Evolutionary conservation across 257 asterid genomes (phyloP).

Genomic region (Ballota nigra): DNA sequence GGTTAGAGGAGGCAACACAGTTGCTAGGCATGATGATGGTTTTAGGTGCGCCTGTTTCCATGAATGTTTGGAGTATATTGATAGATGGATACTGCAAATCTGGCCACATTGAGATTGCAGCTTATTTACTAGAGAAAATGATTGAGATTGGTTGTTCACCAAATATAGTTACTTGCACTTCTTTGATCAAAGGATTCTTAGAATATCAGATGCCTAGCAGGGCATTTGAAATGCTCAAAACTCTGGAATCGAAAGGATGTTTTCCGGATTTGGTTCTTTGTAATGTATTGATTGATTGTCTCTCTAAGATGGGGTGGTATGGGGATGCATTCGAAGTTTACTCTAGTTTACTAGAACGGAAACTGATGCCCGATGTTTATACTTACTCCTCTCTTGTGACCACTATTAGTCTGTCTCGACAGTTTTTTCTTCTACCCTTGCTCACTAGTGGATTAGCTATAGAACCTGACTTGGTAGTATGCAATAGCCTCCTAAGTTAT

Average conservation of each 20-base stretch:
- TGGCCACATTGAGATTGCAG: conserved; percentile 55
- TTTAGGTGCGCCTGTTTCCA: conserved; percentile 53
- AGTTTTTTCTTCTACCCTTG: conserved; percentile 57
- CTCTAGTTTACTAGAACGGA: conserved; percentile 48
- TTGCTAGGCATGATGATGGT: conserved; percentile 55
- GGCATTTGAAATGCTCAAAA: conserved; percentile 54
- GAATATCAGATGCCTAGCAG: conserved; percentile 43
- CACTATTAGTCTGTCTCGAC: conserved; percentile 50
- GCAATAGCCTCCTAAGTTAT: conserved; percentile 65
- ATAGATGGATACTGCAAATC: conserved; percentile 56
- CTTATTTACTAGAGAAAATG: conserved; percentile 55
- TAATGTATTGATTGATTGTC: conserved; percentile 67
- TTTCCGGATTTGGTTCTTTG: conserved; percentile 68
- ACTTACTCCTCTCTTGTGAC: conserved; percentile 63
- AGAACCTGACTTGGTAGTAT: conserved; percentile 70
- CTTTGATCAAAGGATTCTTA: conserved; percentile 64
- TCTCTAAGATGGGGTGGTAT: conserved; percentile 68
- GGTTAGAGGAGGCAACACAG: conserved; percentile 56
- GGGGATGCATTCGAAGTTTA: conserved; percentile 59
- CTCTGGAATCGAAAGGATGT: conserved; percentile 52
- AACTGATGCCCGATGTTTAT: conserved; percentile 62
- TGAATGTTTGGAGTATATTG: conserved; percentile 58
- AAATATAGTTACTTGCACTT: conserved; percentile 58
- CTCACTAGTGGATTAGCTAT: conserved; percentile 56
- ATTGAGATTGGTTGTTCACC: conserved; percentile 58